phyloP scores from a whole-genome alignment of 345 rosid genomes.

The Citrus hindsii region DNA sequence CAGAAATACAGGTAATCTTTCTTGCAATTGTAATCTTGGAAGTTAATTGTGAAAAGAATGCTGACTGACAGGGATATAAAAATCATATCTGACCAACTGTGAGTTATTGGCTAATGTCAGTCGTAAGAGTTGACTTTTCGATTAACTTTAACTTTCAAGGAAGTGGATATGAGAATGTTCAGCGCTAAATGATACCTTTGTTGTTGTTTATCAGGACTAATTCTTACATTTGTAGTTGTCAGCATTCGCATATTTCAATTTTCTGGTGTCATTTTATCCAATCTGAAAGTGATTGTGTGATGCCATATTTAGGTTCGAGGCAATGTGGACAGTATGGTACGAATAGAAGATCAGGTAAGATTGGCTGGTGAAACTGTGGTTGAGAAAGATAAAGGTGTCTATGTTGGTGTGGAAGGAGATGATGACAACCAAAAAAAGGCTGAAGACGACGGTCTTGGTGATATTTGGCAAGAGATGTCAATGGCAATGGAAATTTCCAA shows the following conservation, averaged over 20 bases:
- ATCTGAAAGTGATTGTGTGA: constrained; percentile 8
- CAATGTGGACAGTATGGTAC: constrained; percentile 13
- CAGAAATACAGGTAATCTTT: constrained; percentile 34
- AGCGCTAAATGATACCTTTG: not conserved
- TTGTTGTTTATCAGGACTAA: not conserved
- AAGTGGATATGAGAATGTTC: not conserved
- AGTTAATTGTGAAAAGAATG: constrained; percentile 4
- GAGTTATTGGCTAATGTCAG: not conserved
- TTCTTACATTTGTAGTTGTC: not conserved
- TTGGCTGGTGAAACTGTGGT: constrained; percentile 18
- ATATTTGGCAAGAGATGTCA: constrained; percentile 88
- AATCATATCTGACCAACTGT: not conserved
- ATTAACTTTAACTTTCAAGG: not conserved
- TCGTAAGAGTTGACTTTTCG: not conserved
- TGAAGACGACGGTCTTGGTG: constrained; percentile 67
- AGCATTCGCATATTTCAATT: not conserved
- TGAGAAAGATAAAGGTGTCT: constrained; percentile 55
- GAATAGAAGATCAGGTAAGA: constrained; percentile 19
- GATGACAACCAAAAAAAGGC: constrained; percentile 29
- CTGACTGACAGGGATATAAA: too few relatives aligned
- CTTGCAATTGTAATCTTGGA: constrained; percentile 3
- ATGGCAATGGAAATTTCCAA: constrained; percentile 64
- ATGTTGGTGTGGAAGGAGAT: constrained; percentile 58
- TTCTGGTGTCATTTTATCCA: not conserved
- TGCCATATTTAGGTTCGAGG: constrained; percentile 24